Percentiles rank a stretch among this genome's conserved stretches.
phyloP scores from a whole-genome alignment of 2,329 filamentous ascomycete genomes.

The Penicillium sp. region DNA sequence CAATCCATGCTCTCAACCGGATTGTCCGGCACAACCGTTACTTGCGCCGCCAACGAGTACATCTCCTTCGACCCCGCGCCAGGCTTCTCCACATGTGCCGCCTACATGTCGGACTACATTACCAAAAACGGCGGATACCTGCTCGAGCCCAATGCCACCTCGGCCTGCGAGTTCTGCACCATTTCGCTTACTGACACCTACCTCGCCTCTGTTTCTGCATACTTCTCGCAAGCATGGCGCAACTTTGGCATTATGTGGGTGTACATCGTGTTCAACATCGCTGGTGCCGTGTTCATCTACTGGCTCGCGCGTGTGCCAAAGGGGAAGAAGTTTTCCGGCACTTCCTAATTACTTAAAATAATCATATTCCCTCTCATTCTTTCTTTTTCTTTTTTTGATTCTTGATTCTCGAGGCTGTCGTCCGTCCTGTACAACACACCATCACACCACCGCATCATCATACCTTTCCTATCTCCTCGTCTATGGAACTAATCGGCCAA shows the following conservation, averaged over 20 bases:
- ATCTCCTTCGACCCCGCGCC: conserved; percentile 45
- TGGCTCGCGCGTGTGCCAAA: conserved; percentile 52
- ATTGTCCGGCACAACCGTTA: conserved; percentile 24
- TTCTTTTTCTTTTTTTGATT: background rate
- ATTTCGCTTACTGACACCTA: conserved; percentile 46
- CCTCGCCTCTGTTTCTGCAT: conserved; percentile 45
- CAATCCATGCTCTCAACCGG: conserved; percentile 38
- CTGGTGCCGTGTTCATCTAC: conserved; percentile 49
- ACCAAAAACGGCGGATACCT: conserved; percentile 55
- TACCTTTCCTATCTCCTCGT: no score
- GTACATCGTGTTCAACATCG: conserved; percentile 51
- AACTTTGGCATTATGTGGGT: conserved; percentile 55
- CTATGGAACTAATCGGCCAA: no score
- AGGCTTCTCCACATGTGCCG: conserved; percentile 57
- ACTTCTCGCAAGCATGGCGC: conserved; percentile 47
- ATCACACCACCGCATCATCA: no score
- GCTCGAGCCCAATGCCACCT: conserved; percentile 44
- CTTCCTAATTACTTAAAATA: background rate
- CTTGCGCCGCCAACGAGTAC: conserved; percentile 33
- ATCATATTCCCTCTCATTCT: background rate
- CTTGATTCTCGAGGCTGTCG: background rate
- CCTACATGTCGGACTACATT: conserved; percentile 60
- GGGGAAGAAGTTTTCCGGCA: conserved; percentile 7
- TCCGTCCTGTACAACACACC: background rate
- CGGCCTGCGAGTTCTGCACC: conserved; percentile 54